Base-by-base conservation (phyloP, 2,329 filamentous ascomycete species). In the Alternaria brassicae region DNA sequence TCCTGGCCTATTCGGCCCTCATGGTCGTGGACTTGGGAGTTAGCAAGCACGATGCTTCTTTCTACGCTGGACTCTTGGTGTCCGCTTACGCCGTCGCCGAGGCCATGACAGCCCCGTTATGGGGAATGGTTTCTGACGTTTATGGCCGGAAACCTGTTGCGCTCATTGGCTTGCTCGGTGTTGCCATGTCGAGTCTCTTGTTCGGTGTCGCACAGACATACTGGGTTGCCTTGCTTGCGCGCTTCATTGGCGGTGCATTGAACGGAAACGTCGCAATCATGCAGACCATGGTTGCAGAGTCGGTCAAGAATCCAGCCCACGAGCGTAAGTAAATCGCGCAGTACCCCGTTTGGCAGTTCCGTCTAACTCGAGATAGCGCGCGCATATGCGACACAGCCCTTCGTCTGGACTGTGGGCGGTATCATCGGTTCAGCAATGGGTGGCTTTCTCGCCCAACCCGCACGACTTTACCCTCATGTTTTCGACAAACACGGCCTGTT, bases 201-300 rank as follows among this genome's bases (percentile, higher is more conserved):
- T 91, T 97, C 17, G 93, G 93, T 30, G 86, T 96, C 70, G 88
- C 93, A 3, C 83, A 86, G 56, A 95, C 91, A 73, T 91, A 96
- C 68, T 94, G 92, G 90, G 80, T 95, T 57, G 93, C 93, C 15
- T 80, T 97, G 53, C 73, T 88, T 40, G 93, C 92, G 13, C 85
- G 93, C 67, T 87, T 89, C 41, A 74, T 95, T 13, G 93, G 92
- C 44, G 93, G 93, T 28, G 83, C 93, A 10, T 81, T 97, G 58
- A 97, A 97, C 76, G 93, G 93, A 59, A 97, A 97, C 74, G 92
- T 97, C 66, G 93, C 91, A 27, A 91, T 95, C 41, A 93, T 95
- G 73, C 77, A 96, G 79, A 97, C 93, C 21, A 96, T 96, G 91
- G 93, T 97, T 10, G 92, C 90, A n/a, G 93, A 97, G 78, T 81